Evolutionary conservation across 768 basidiomycete species (phyloP), one percentile per base, ranked within the genome.

Genomic region (Rickenella mellea): DNA sequence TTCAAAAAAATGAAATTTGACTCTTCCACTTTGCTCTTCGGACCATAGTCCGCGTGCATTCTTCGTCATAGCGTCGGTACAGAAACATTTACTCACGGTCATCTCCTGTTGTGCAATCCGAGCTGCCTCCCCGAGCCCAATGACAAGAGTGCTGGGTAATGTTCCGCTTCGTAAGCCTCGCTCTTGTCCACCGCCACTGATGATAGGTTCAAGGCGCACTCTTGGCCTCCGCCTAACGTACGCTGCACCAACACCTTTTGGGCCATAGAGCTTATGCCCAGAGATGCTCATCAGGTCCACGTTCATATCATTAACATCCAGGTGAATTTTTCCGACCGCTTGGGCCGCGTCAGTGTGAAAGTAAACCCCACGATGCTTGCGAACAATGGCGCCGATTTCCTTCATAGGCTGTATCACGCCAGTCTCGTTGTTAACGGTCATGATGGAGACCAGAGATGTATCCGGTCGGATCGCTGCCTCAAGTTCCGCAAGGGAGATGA

Each of bases 341-440:
- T 99, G 96, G 0, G 96, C 96, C 21, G 89, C 94, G 60, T 99
- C 96, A 15, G 96, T 93, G 65, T 99, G 96, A 71, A 99, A 82
- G 62, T 89, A 84, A 14, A 94, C 74, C 11, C 91, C 90, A 46
- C 86, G 82, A 57, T 94, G 82, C 62, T 88, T 85, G 56, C 83
- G 82, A 25, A 85, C 58, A 27, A 94, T 73, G 2, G 78, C 76
- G 24, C 94, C 94, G 43, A 99, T 99, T 59, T 97, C 91, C 57
- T 88, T 84, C 48, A 98, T 71, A 2, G 96, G 96, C 57, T 98
- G 96, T 42, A 99, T 96, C 49, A 97, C 93, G 19, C 96, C 96
- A 4, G 92, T 98, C 66, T 99, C 96, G 63, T 99, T 99, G 69
- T 99, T 99, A 45, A 99, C 96, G 14, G 87, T 77, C 96, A 99